These are phyloP conservation scores for Solanum pinnatisectum DNA, from an alignment of 257 asterid genomes.

Conservation along the genomic window DNA sequence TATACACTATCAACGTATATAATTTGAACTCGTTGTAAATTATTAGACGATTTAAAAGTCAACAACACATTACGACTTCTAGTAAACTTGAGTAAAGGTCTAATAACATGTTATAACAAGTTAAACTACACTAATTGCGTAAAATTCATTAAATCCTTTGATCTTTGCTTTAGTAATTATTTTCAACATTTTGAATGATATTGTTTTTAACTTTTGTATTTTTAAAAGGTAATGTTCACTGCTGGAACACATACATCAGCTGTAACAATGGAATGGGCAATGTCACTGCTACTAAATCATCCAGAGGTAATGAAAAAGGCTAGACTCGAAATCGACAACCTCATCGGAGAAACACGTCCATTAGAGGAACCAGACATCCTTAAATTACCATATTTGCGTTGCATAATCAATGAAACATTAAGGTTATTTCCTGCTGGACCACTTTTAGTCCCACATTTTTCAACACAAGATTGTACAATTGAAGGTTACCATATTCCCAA, in stretches of 20 bases:
- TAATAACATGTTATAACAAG: neutral
- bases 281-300: slow-evolving; percentile 26
- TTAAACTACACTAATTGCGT: neutral
- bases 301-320: slow-evolving; percentile 16
- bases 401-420: slow-evolving; percentile 25
- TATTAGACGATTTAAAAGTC: neutral
- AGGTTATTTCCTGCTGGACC: slow-evolving; percentile 27
- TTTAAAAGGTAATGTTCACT: slow-evolving; percentile 14
- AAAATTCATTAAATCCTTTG: neutral
- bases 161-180: neutral
- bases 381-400: slow-evolving; percentile 16
- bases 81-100: neutral
- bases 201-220: neutral
- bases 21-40: neutral
- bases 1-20: neutral
- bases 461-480: slow-evolving; percentile 16
- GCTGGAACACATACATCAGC: slow-evolving; percentile 39
- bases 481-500: slow-evolving; percentile 6
- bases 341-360: slow-evolving; percentile 6
- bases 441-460: slow-evolving; percentile 18
- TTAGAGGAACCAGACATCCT: slow-evolving; percentile 23
- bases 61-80: neutral
- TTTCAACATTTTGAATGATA: neutral
- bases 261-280: slow-evolving; percentile 36
- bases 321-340: slow-evolving; percentile 7